Base-by-base conservation (phyloP, 1,284 basidiomycete species). In the Trametes hirsuta region DNA sequence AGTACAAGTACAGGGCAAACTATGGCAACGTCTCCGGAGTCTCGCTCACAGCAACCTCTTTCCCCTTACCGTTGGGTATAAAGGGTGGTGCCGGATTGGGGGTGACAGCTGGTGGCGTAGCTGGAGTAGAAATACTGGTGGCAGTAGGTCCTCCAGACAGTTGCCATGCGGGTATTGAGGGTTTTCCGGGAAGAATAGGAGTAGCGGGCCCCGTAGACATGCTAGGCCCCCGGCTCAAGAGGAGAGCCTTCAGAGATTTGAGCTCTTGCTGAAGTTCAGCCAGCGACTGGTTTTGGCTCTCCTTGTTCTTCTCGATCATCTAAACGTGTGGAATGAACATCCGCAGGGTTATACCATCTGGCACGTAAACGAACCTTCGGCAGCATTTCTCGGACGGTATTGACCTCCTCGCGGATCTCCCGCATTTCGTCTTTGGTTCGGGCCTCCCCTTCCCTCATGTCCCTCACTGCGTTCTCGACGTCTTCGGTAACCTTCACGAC, bases 251-350 rank as follows among this genome's bases (percentile, higher is more conserved):
- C 64, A 99, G 81, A 0, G 95, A 97, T 72, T 96, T 95, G 68
- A 99, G 84, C 73, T 99, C 97, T 68, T 94, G 89, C 71, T 98
- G 96, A 15, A 99, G 81, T 65, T 96, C 95, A 35, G 83, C 79
- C 10, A 97, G 80, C 5, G 91, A 90, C 64, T 92, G 86, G 15
- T 84, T 82, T 72, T 95, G 92, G 34, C 82, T 83, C 60, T 95
- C 90, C 70, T 94, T 92, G 72, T 93, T 94, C 78, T 94, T 96
- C 62, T 97, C 94, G 61, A 98, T 90, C 90, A 98, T 91, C 93
- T 97, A 10, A 35, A 55, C 37, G 55, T 41, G 42, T 45, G 48
- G 24, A 55, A 30, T 42, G 10, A 59, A 44, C 41, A 37, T 41
- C 0, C 25, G 47, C 37, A 18, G 22, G 2, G 21, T 8, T 14